phyloP scores from a whole-genome alignment of 2,329 filamentous ascomycete genomes.

The Lecanosticta acicola region DNA sequence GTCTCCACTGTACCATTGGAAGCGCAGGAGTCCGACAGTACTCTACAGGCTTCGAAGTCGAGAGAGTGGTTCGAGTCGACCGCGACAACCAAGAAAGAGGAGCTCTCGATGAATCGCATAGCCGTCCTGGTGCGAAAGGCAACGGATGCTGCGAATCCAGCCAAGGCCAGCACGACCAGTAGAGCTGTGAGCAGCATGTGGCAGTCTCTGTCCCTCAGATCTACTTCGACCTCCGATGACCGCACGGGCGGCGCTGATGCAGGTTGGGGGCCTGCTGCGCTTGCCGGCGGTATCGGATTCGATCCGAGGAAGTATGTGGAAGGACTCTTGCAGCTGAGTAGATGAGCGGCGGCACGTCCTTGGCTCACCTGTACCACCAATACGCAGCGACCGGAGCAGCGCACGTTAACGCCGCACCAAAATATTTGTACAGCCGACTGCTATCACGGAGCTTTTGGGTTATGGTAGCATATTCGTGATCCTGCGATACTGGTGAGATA shows the following conservation, averaged over 20 bases:
- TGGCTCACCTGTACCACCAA: constrained; percentile 4
- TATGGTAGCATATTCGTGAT: background rate
- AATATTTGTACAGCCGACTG: constrained; percentile 1
- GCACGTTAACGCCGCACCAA: constrained; percentile 1
- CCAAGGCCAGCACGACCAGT: constrained; percentile 11
- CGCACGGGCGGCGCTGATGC: constrained; percentile 19
- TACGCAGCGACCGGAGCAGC: constrained; percentile 5
- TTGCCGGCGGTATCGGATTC: constrained; percentile 69
- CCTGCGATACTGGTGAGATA: background rate
- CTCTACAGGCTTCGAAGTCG: background rate
- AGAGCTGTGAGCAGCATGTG: constrained; percentile 29
- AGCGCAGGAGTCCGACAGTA: constrained; percentile 13
- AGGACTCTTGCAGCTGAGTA: constrained; percentile 59
- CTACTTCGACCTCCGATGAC: constrained; percentile 16
- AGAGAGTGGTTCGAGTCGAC: background rate
- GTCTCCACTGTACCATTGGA: background rate
- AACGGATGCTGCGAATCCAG: constrained; percentile 3
- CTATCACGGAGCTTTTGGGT: background rate
- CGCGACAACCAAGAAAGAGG: background rate
- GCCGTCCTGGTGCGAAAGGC: constrained; percentile 40
- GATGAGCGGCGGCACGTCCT: constrained; percentile 28
- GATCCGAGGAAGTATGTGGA: constrained; percentile 73
- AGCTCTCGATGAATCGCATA: constrained; percentile 30
- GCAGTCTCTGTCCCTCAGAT: constrained; percentile 21
- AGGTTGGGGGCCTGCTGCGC: constrained; percentile 39